A percentile compares a stretch with the other conserved stretches of the same genome.
These are phyloP conservation scores for Backusella luteola DNA, from an alignment of 192 early-diverging fungal genomes.

Conservation along the genomic window DNA sequence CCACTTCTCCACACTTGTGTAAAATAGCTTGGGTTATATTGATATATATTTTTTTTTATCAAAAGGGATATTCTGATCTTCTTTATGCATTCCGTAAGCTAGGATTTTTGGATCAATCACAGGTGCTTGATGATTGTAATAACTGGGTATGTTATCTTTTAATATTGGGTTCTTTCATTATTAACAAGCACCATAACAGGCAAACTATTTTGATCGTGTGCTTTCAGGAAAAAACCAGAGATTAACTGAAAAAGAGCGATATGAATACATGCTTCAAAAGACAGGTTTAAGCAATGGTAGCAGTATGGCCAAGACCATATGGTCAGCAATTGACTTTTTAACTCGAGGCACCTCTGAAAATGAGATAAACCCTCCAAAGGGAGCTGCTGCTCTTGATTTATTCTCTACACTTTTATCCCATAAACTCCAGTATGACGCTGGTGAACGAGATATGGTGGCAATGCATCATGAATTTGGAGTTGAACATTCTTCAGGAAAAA, in stretches of 20 bases:
- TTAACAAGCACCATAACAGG: constrained; percentile 15
- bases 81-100: constrained; percentile 77
- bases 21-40: not conserved
- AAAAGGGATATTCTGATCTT: constrained; percentile 83
- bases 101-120: constrained; percentile 69
- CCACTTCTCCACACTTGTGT: not conserved
- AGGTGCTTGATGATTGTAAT: constrained; percentile 13
- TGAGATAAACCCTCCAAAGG: constrained; percentile 1
- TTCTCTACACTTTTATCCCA: constrained; percentile 79
- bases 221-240: constrained; percentile 21
- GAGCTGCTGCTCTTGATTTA: constrained; percentile 68
- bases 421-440: constrained; percentile 69
- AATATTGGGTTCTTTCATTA: not conserved
- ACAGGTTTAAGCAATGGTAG: constrained; percentile 39
- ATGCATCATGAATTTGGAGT: constrained; percentile 96
- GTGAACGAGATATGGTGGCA: constrained; percentile 91
- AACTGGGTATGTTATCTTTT: constrained; percentile 41
- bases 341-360: not conserved
- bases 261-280: constrained; percentile 35
- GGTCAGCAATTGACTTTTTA: constrained; percentile 36
- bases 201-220: constrained; percentile 43
- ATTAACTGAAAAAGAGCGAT: constrained; percentile 1
- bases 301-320: constrained; percentile 48
- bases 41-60: not conserved
- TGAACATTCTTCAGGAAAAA: constrained; percentile 58